Evolutionary conservation across 2,329 filamentous ascomycete species (phyloP).

Genomic region (Epichloe coenophiala): DNA sequence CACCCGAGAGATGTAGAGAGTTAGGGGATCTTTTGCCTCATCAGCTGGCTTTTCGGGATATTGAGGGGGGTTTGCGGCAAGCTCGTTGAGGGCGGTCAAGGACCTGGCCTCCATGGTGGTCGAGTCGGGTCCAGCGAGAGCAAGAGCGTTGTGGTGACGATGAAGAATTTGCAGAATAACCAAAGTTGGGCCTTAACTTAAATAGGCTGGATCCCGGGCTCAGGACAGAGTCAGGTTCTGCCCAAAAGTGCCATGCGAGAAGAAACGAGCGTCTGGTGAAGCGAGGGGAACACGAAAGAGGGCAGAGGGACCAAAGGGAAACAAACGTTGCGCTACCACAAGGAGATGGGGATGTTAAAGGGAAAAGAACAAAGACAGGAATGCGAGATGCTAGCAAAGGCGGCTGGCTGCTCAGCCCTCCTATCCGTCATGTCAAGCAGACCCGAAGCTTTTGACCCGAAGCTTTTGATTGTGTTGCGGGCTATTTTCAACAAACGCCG

Average conservation of each 20-base stretch:
- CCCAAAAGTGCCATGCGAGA: neutral
- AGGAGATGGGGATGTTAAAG: neutral
- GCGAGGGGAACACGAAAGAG: neutral
- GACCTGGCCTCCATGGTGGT: conserved; percentile 62
- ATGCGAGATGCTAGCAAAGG: neutral
- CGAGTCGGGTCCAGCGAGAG: neutral
- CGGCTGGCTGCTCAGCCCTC: neutral
- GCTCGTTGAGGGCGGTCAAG: conserved; percentile 60
- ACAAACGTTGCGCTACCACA: neutral
- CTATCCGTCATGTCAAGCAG: neutral
- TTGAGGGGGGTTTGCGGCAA: conserved; percentile 81
- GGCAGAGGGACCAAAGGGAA: neutral
- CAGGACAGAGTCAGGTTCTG: neutral
- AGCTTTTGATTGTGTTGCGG: neutral
- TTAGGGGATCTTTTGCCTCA: conserved; percentile 54
- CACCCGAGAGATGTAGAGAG: conserved; percentile 85
- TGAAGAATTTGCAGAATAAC: neutral
- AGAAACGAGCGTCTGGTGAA: neutral
- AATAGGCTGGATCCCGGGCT: neutral
- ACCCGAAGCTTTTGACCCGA: neutral
- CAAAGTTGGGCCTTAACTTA: neutral
- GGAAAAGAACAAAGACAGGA: neutral
- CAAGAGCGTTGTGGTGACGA: neutral
- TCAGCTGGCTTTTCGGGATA: conserved; percentile 70
- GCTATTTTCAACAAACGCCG: neutral